Conservation (phyloP, 495 filamentous ascomycete genomes). For the Rhizodiscina lignyota region DNA sequence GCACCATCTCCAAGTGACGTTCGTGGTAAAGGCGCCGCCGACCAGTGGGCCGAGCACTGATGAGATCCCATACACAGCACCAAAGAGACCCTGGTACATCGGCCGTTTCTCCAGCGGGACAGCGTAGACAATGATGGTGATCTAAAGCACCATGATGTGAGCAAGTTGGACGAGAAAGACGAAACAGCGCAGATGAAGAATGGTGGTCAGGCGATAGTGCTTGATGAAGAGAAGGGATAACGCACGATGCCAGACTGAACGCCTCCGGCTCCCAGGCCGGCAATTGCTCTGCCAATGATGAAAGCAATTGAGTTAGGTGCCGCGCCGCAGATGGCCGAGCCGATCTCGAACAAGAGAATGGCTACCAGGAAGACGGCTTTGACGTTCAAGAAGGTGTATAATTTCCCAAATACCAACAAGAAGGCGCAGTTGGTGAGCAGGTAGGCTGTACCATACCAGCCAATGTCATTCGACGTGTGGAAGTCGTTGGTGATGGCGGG, state of each 20-base stretch:
- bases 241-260: constrained; percentile 7
- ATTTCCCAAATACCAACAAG: constrained; percentile 15
- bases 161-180: too few relatives aligned
- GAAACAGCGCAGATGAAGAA: too few relatives aligned
- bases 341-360: constrained; percentile 17
- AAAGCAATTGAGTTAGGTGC: constrained; percentile 2
- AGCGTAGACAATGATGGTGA: constrained; percentile 25
- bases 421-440: constrained; percentile 13
- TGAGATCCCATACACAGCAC: constrained; percentile 35
- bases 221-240: too few relatives aligned
- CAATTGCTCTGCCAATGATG: constrained; percentile 7
- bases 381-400: constrained; percentile 14
- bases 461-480: constrained; percentile 9
- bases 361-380: constrained; percentile 13
- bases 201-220: too few relatives aligned
- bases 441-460: constrained; percentile 16
- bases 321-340: constrained; percentile 14
- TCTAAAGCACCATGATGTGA: too few relatives aligned
- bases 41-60: constrained; percentile 51
- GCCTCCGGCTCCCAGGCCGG: constrained; percentile 4
- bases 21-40: constrained; percentile 47
- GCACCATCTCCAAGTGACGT: constrained; percentile 40
- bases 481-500: constrained; percentile 13
- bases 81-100: constrained; percentile 23
- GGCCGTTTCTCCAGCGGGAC: constrained; percentile 21